These are phyloP conservation scores for Botrytis byssoidea DNA, from an alignment of 2,329 filamentous ascomycete genomes.

Conservation along the genomic window DNA sequence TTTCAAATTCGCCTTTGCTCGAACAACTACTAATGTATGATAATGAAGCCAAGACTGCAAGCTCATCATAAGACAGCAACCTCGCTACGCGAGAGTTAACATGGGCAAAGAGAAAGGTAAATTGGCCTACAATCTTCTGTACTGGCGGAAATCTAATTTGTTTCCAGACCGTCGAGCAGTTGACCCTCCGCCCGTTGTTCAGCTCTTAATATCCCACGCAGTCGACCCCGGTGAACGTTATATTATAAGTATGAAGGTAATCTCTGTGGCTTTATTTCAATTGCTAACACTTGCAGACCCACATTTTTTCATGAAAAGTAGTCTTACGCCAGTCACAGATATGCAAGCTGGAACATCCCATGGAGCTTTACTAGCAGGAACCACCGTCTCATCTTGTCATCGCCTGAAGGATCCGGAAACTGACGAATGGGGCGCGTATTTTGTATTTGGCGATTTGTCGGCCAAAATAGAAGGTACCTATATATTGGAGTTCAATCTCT, in stretches of 20 bases:
- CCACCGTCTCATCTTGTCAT: conserved; percentile 77
- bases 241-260: conserved; percentile 53
- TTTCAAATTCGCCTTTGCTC: background rate
- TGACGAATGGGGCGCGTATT: conserved; percentile 79
- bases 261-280: background rate
- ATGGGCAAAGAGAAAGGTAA: conserved; percentile 74
- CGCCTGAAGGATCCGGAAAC: conserved; percentile 70
- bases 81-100: conserved; percentile 64
- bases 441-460: conserved; percentile 87
- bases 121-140: conserved; percentile 23
- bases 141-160: conserved; percentile 18
- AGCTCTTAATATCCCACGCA: conserved; percentile 54
- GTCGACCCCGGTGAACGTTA: conserved; percentile 50
- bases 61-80: conserved; percentile 64
- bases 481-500: conserved; percentile 73
- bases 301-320: conserved; percentile 44
- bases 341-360: conserved; percentile 24
- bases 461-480: conserved; percentile 72
- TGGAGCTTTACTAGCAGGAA: conserved; percentile 63
- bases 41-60: conserved; percentile 52
- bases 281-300: conserved; percentile 42
- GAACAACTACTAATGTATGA: conserved; percentile 34
- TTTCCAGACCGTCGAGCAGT: conserved; percentile 74
- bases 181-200: conserved; percentile 82
- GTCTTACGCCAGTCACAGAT: conserved; percentile 13